A percentile compares a stretch with the other conserved stretches of the same genome.
phyloP scores from a whole-genome alignment of 2,329 filamentous ascomycete genomes.

The Beauveria australis region DNA sequence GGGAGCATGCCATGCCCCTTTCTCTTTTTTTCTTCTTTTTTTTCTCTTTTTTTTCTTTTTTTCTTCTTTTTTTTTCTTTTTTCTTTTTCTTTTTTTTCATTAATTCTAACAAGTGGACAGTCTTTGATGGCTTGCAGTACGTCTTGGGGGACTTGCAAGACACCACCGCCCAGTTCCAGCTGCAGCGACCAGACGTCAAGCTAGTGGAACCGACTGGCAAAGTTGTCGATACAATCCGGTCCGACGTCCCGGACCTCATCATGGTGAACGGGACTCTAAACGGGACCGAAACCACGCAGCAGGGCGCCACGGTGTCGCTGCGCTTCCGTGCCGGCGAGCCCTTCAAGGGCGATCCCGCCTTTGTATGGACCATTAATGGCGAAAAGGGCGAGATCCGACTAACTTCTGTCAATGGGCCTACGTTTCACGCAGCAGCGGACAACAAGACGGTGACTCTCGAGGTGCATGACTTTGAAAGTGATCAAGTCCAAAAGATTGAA shows the following conservation, averaged over 20 bases:
- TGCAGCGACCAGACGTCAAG: constrained; percentile 33
- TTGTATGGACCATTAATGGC: constrained; percentile 44
- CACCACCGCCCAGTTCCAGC: constrained; percentile 32
- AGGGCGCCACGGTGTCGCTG: constrained; percentile 33
- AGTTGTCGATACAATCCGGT: constrained; percentile 24
- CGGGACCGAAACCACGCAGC: constrained; percentile 16
- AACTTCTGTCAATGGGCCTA: constrained; percentile 20
- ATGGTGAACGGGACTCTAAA: constrained; percentile 27
- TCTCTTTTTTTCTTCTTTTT: no score
- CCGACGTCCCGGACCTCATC: constrained; percentile 37
- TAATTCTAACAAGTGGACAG: constrained; percentile 17
- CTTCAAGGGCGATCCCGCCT: constrained; percentile 36
- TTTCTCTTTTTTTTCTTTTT: no score
- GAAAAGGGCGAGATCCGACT: constrained; percentile 42
- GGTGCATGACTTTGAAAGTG: constrained; percentile 40
- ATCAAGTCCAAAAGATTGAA: constrained; percentile 20
- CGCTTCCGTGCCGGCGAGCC: constrained; percentile 39
- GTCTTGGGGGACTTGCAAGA: constrained; percentile 37
- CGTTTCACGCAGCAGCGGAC: constrained; percentile 25
- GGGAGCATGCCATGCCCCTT: neutral
- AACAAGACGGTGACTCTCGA: constrained; percentile 36
- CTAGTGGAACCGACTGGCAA: constrained; percentile 26
- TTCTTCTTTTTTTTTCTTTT: no score
- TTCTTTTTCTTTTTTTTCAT: no score
- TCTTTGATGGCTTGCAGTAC: constrained; percentile 37